Evolutionary conservation across 2,329 filamentous ascomycete species (phyloP).

Genomic region (Phoma herbarum): DNA sequence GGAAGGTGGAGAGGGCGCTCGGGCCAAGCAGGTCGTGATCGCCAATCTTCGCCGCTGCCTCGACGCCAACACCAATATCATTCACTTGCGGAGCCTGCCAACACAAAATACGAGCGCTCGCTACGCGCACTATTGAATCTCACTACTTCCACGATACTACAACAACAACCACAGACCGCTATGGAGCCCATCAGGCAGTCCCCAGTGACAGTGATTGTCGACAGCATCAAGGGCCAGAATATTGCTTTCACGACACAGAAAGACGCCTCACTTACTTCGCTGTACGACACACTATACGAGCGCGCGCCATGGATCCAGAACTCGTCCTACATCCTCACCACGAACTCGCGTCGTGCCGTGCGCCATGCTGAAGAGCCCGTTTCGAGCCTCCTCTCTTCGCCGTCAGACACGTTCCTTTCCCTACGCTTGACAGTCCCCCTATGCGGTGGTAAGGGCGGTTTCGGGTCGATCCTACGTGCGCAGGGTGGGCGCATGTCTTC

Average conservation of each 20-base stretch:
- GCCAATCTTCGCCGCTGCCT: slow-evolving; percentile 17
- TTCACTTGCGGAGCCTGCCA: background rate
- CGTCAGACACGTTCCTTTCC: slow-evolving; percentile 75
- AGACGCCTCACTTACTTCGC: slow-evolving; percentile 72
- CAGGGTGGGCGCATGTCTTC: slow-evolving; percentile 98
- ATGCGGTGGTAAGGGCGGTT: slow-evolving; percentile 95
- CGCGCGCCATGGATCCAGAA: slow-evolving; percentile 66
- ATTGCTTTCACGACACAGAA: slow-evolving; percentile 80
- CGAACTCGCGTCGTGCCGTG: slow-evolving; percentile 78
- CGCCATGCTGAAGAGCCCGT: slow-evolving; percentile 64
- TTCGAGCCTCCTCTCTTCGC: slow-evolving; percentile 66
- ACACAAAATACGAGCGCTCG: background rate
- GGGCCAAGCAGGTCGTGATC: slow-evolving; percentile 12
- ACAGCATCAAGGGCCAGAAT: slow-evolving; percentile 82
- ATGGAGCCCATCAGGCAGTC: slow-evolving; percentile 39
- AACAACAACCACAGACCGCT: background rate
- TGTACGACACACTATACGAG: slow-evolving; percentile 69
- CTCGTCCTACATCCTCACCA: slow-evolving; percentile 78
- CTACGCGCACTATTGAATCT: background rate
- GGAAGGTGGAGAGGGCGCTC: slow-evolving; percentile 10
- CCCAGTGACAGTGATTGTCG: slow-evolving; percentile 71
- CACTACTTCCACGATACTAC: background rate
- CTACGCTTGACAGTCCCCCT: slow-evolving; percentile 81
- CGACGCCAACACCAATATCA: slow-evolving; percentile 10
- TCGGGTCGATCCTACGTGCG: slow-evolving; percentile 94